Evolutionary conservation across 495 filamentous ascomycete genomes (phyloP).

Genomic region (Tuber aestivum): DNA sequence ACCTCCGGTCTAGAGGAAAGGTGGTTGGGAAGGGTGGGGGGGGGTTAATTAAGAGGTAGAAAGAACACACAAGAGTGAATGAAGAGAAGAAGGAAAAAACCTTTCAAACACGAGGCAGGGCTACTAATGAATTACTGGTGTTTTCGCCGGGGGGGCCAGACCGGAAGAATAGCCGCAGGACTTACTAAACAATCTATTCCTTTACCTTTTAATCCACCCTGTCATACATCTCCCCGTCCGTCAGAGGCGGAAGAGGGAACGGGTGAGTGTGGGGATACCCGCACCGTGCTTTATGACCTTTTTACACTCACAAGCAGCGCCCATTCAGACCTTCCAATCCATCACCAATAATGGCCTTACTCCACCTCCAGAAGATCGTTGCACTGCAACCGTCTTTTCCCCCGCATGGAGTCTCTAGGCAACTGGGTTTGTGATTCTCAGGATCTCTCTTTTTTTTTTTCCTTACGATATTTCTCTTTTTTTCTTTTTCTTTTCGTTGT

Average conservation of each 20-base stretch:
- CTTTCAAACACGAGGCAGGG: background rate
- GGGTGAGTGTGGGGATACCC: background rate
- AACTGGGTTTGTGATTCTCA: background rate
- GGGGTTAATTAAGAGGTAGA: background rate
- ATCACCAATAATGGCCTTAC: background rate
- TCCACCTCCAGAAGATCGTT: background rate
- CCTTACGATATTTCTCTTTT: background rate
- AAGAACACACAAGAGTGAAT: slow-evolving; percentile 6
- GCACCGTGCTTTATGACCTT: background rate
- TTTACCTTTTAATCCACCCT: background rate
- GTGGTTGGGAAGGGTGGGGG: background rate
- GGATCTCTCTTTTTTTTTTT: background rate
- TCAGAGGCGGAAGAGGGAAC: background rate
- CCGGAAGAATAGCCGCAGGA: background rate
- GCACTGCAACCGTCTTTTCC: background rate
- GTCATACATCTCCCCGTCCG: background rate
- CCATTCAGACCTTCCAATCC: background rate
- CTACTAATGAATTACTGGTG: background rate
- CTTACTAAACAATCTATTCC: background rate
- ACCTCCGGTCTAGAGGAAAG: background rate
- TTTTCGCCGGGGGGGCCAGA: background rate
- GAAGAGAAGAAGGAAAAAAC: slow-evolving; percentile 6
- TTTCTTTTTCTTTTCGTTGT: background rate
- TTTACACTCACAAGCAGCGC: background rate
- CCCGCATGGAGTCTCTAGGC: background rate